Percentiles rank a stretch among this genome's conserved stretches.
Conservation (phyloP, 768 basidiomycete species). For the Tulasnella sp. region DNA sequence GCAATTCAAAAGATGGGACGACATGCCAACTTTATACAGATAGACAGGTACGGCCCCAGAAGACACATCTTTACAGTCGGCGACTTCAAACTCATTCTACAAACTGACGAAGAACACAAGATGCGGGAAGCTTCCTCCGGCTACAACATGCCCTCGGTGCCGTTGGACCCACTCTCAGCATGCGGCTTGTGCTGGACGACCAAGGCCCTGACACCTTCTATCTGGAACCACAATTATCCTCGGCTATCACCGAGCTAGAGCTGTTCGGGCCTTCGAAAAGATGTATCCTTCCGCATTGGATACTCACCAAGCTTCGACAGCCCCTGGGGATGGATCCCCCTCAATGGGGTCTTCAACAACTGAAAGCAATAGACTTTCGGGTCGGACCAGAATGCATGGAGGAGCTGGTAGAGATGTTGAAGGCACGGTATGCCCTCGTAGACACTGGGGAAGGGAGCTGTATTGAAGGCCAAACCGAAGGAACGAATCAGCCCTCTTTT, state of each 20-base stretch:
- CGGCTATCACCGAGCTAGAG: background rate
- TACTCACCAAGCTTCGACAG: background rate
- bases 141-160: background rate
- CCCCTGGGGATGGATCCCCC: background rate
- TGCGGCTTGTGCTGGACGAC: background rate
- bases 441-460: background rate
- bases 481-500: background rate
- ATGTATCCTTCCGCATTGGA: background rate
- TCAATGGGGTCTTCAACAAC: background rate
- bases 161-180: background rate
- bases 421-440: background rate
- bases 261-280: background rate
- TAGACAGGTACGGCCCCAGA: background rate
- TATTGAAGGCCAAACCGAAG: background rate
- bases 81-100: background rate
- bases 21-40: background rate
- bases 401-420: background rate
- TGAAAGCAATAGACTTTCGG: background rate
- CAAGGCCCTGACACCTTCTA: background rate
- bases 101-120: background rate
- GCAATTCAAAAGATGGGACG: background rate
- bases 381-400: background rate
- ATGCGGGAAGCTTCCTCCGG: background rate
- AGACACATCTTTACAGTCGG: background rate
- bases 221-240: background rate